Evolutionary conservation across 1,284 basidiomycete genomes (phyloP).

Genomic region (Violaceomyces palustris): DNA sequence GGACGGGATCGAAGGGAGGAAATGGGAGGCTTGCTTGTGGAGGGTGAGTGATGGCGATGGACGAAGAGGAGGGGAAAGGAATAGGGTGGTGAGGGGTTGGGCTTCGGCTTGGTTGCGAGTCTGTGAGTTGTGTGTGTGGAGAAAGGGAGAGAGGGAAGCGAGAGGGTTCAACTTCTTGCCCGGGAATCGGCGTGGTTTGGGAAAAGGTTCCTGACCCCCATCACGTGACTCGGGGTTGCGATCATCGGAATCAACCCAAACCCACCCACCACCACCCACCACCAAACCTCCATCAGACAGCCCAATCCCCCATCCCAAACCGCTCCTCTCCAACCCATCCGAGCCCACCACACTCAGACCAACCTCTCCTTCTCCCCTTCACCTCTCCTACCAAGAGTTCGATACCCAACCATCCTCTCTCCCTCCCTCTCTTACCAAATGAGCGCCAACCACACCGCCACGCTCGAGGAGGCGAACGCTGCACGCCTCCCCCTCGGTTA

Average conservation of each 20-base stretch:
- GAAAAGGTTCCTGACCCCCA: too few relatives aligned
- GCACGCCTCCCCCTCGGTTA: slow-evolving; percentile 73
- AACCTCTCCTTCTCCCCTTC: too few relatives aligned
- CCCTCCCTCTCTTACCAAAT: too few relatives aligned
- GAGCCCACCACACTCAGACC: not conserved
- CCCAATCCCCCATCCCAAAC: not conserved
- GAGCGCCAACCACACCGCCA: slow-evolving; percentile 60
- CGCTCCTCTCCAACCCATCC: not conserved
- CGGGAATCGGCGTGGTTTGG: too few relatives aligned
- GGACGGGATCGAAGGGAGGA: not conserved
- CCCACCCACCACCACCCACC: not conserved
- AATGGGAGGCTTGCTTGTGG: not conserved
- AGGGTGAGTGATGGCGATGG: not conserved
- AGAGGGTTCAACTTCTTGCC: too few relatives aligned
- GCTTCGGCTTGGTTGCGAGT: slow-evolving; percentile 5
- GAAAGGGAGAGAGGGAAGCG: too few relatives aligned
- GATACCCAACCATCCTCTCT: too few relatives aligned
- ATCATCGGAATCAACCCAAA: not conserved
- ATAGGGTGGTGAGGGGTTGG: not conserved
- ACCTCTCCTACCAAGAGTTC: too few relatives aligned
- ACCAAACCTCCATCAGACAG: not conserved
- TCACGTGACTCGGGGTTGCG: too few relatives aligned
- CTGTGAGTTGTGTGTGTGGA: slow-evolving; percentile 8
- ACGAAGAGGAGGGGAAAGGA: not conserved
- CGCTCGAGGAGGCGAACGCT: slow-evolving; percentile 73